phyloP scores from a whole-genome alignment of 768 basidiomycete genomes.

The Guyanaporus albipodus region DNA sequence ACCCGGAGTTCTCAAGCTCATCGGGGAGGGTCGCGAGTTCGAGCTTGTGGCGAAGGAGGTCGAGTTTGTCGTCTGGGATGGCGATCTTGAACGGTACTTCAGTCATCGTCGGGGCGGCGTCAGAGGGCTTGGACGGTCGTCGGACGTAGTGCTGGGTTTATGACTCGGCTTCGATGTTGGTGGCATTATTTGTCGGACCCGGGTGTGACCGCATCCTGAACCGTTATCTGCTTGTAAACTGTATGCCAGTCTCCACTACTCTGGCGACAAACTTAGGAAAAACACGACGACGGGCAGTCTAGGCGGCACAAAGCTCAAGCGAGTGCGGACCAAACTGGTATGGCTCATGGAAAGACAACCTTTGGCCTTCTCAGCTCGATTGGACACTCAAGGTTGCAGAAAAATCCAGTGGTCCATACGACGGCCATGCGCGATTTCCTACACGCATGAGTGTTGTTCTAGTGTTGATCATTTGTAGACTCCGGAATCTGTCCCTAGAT shows the following conservation, averaged over 20 bases:
- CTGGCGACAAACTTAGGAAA: too few species aligned
- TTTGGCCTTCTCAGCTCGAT: slow-evolving; percentile 88
- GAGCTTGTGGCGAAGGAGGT: slow-evolving; percentile 43
- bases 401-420: slow-evolving; percentile 58
- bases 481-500: neutral
- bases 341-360: slow-evolving; percentile 66
- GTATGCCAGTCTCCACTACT: too few species aligned
- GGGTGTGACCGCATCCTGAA: too few species aligned
- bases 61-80: slow-evolving; percentile 41
- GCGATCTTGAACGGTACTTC: slow-evolving; percentile 47
- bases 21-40: slow-evolving; percentile 49
- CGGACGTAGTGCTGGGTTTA: too few species aligned
- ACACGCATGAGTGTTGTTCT: neutral
- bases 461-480: slow-evolving; percentile 6
- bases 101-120: too few species aligned
- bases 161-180: too few species aligned
- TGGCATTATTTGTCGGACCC: too few species aligned
- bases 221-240: too few species aligned
- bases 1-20: slow-evolving; percentile 48
- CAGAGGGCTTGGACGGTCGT: too few species aligned
- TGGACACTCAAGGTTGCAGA: slow-evolving; percentile 87
- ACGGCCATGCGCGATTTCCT: slow-evolving; percentile 18
- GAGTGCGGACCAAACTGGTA: too few species aligned
- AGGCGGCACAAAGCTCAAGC: too few species aligned
- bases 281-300: too few species aligned